Evolutionary conservation across 75 land plant species (phyloP).

Genomic region (Chamaecyparis obtusa): DNA sequence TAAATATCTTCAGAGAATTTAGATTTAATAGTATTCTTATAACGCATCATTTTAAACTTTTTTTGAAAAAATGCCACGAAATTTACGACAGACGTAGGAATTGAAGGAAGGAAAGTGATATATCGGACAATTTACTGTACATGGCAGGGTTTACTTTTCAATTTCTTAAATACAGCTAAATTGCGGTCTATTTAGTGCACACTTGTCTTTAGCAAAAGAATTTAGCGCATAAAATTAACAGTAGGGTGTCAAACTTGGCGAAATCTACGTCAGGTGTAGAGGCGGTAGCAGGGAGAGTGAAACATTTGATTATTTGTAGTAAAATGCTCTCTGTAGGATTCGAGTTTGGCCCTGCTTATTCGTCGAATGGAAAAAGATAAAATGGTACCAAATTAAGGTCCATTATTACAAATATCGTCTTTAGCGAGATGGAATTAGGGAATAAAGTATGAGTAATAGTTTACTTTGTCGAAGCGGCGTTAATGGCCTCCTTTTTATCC

Average conservation of each 20-base stretch:
- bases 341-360: background rate
- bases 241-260: background rate
- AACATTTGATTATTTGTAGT: background rate
- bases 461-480: background rate
- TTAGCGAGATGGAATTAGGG: background rate
- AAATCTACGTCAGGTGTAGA: background rate
- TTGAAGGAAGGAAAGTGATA: too few relatives aligned
- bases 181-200: background rate
- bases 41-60: background rate
- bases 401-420: background rate
- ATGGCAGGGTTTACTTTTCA: background rate
- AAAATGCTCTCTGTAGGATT: background rate
- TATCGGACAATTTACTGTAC: background rate
- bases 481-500: background rate
- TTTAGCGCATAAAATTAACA: background rate
- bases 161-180: background rate
- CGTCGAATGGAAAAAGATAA: background rate
- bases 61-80: background rate
- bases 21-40: background rate
- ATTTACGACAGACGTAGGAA: too few relatives aligned
- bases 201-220: background rate
- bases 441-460: background rate
- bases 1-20: background rate
- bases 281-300: background rate
- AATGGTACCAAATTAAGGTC: background rate